These are phyloP conservation scores for Thermothelomyces thermophilus DNA, from an alignment of 2,329 filamentous ascomycete genomes.

Conservation along the genomic window DNA sequence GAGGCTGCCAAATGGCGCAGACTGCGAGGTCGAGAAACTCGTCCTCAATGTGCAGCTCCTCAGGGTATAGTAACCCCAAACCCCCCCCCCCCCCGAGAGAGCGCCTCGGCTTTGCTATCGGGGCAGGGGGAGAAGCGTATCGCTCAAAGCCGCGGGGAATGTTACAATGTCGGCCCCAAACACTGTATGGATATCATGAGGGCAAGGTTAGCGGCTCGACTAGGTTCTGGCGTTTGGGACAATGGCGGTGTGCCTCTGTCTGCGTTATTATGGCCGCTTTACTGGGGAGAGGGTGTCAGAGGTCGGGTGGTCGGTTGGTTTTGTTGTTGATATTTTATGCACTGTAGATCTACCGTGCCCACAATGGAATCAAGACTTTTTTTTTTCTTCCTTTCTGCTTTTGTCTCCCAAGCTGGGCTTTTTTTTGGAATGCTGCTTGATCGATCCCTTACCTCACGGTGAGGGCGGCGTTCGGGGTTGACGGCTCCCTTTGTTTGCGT, in stretches of 20 bases:
- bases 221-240: not conserved
- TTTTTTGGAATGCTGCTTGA: not conserved
- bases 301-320: too few species aligned
- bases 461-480: not conserved
- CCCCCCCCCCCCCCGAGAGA: too few species aligned
- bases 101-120: too few species aligned
- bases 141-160: not conserved
- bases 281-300: not conserved
- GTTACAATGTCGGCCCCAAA: not conserved
- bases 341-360: not conserved
- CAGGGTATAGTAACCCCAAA: not conserved
- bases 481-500: too few species aligned
- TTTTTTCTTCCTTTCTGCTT: not conserved
- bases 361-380: not conserved
- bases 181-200: not conserved
- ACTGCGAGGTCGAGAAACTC: conserved; percentile 71
- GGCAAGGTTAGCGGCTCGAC: not conserved
- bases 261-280: not conserved
- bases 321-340: not conserved
- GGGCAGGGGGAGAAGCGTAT: too few species aligned
- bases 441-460: not conserved
- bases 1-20: conserved; percentile 50
- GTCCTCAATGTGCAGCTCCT: conserved; percentile 66
- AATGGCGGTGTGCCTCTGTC: not conserved
- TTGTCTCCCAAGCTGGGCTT: not conserved